Base-by-base conservation (phyloP, 495 filamentous ascomycete species). In the Hypoxylon crocopeplum region DNA sequence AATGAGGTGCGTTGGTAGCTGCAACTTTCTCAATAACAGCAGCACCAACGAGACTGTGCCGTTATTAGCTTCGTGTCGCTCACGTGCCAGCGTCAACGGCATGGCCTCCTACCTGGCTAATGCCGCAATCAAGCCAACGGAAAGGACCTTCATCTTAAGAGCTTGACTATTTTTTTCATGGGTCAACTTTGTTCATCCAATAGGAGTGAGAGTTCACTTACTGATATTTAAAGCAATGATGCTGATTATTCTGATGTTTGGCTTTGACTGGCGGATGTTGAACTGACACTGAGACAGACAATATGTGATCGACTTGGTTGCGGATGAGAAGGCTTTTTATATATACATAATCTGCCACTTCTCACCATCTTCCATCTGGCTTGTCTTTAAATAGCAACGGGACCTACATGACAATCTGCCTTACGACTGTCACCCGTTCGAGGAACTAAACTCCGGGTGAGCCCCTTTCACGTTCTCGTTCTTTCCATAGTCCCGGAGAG, bases 361-460 rank as follows among this genome's bases (percentile, higher is more conserved):
- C 33, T 48, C 37, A 30, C 22, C 16, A 56, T 56, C 20, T 36
- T 38, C 39, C 11, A 56, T 42, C 37, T 42, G 7, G 20, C n/a
- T 32, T 34, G 17, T 25, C 34, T 59, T 56, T 48, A 65, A 50
- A 55, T 60, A 59, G 45, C 50, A 36, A 32, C 37, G 24, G 27
- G 49, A 8, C 44, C 54, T 64, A 46, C 41, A 58, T 56, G 42
- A 27, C 17, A 48, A 29, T 41, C 37, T 50, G 54, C 60, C 53
- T 65, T 52, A 52, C 55, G 49, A 65, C 49, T 55, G 46, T 56
- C 62, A 56, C 55, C 62, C 56, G 48, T 64, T 57, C 17, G 13
- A 58, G 54, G 8, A 54, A 47, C 34, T 38, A 46, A 27, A 36
- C 45, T 42, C 56, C 62, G 55, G 21, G 38, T 38, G 45, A 40